Conservation (phyloP, 1,284 basidiomycete genomes). For the Cystobasidiaceae sp. region DNA sequence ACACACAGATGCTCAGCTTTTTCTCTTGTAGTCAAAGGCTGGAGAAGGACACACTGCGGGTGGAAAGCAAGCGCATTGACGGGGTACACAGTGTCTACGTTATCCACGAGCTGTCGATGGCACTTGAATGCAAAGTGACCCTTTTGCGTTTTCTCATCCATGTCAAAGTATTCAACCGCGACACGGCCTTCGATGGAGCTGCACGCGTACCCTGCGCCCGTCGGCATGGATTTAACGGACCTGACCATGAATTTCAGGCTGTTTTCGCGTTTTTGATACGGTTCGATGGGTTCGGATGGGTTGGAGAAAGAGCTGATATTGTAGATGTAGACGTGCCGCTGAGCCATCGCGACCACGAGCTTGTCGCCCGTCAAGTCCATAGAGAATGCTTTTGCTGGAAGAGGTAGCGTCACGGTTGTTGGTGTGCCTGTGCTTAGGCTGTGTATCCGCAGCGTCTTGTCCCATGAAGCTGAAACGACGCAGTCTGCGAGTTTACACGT, state of each 20-base stretch:
- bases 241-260: conserved; percentile 93
- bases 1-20: background rate
- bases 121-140: conserved; percentile 99
- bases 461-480: conserved; percentile 84
- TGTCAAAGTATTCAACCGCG: conserved; percentile 94
- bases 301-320: conserved; percentile 64
- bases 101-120: conserved; percentile 81
- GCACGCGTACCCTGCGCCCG: conserved; percentile 81
- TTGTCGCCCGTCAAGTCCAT: conserved; percentile 67
- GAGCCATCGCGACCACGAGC: conserved; percentile 85
- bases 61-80: conserved; percentile 94
- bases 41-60: conserved; percentile 58
- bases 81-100: conserved; percentile 96
- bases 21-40: background rate
- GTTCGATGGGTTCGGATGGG: conserved; percentile 44
- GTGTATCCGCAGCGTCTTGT: conserved; percentile 80
- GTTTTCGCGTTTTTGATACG: conserved; percentile 76
- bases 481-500: conserved; percentile 52
- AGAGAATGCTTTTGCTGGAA: conserved; percentile 78
- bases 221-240: conserved; percentile 81
- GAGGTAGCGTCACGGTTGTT: conserved; percentile 55
- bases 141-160: conserved; percentile 62
- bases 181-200: conserved; percentile 93
- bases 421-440: conserved; percentile 60
- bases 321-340: conserved; percentile 79